Conservation (phyloP, 208 protist species). For the Leptomonas pyrrhocoris region DNA sequence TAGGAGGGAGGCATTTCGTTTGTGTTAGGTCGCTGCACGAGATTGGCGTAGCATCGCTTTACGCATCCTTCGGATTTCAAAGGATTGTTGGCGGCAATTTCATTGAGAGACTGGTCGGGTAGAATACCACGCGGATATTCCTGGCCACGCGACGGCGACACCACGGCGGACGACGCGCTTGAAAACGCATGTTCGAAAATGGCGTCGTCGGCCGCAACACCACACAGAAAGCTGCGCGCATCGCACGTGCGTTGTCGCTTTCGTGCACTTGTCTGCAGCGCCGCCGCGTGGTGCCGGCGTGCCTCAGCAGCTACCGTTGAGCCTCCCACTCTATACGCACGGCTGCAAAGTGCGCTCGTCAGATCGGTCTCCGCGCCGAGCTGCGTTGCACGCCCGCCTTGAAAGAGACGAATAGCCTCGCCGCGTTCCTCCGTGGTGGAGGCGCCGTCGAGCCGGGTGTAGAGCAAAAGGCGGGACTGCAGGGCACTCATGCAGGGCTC, state of each 20-base stretch:
- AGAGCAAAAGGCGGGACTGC: constrained; percentile 31
- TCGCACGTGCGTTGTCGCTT: background rate
- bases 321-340: too few species aligned
- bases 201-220: constrained; percentile 6
- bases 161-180: background rate
- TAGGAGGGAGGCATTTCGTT: too few species aligned
- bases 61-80: background rate
- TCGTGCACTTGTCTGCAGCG: too few species aligned
- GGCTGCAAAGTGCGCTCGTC: too few species aligned
- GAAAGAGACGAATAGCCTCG: constrained; percentile 77
- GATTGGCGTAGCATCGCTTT: constrained; percentile 2
- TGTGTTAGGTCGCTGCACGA: background rate
- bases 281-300: too few species aligned
- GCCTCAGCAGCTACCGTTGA: too few species aligned
- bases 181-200: constrained; percentile 2
- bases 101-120: background rate
- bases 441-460: constrained; percentile 92
- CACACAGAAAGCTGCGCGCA: background rate
- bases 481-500: background rate
- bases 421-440: constrained; percentile 54
- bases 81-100: background rate
- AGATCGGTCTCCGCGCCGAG: too few species aligned
- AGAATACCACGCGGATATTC: background rate
- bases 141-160: background rate
- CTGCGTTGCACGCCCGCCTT: constrained; percentile 14